Base-by-base conservation (phyloP, 331 rosid genomes). In the Acacia concinna region DNA sequence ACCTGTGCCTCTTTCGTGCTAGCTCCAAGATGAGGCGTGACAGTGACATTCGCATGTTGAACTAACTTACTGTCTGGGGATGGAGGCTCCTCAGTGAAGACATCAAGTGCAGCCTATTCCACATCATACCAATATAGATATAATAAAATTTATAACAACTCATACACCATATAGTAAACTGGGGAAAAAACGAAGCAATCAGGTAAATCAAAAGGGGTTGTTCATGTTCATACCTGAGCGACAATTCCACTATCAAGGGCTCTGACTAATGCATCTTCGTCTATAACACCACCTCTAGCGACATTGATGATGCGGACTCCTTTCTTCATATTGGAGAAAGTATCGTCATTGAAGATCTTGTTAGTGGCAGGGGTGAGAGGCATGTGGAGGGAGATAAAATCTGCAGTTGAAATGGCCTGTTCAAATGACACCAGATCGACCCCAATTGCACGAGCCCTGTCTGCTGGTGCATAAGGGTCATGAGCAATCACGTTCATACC, bases 1-100 rank as follows among this genome's bases (percentile, higher is more conserved):
- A 82, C 95, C 89, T 92, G 93, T 28, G 97, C 95, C 84, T 90
- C 97, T 82, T 78, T 89, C 0, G 97, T 92, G 88, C 97, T 92
- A 9, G 96, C 97, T 78, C 97, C 96, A 23, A 92, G 95, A 83
- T 92, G 97, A 54, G 95, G 97, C 7, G 96, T 90, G 70, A 81
- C 89, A 1, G 84, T 90, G 28, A 90, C 94, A 80, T 90, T 92
- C 84, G 88, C 83, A 44, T 88, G 89, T 14, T 83, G 91, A 81
- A 92, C 93, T 17, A 92, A 57, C 83, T 89, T 90, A 79, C 91
- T 87, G 31, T 90, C 92, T 65, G 81, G 74, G 0, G 97, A 28
- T 1, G 97, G 95, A 11, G 97, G 97, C 86, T 92, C 97, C 84
- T 73, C 87, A 0, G 86, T 79, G 75, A 92, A 92, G 17, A 92